These are phyloP conservation scores for Polygonum aviculare DNA, from an alignment of 148 eudicot species.

Conservation along the genomic window DNA sequence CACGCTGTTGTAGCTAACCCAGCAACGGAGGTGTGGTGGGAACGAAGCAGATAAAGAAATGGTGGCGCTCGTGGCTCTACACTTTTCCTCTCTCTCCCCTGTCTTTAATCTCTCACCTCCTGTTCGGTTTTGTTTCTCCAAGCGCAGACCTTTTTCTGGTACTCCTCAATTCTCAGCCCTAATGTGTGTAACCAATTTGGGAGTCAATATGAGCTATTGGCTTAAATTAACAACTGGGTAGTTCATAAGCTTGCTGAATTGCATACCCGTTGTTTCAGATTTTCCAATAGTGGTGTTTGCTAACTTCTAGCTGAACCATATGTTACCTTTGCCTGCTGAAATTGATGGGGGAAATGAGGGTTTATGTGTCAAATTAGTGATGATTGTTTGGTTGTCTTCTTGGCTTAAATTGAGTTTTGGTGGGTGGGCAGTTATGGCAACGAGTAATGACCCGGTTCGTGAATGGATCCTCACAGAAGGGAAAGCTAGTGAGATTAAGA, in stretches of 20 bases:
- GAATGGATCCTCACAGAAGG: slow-evolving; percentile 91
- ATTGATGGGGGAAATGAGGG: neutral
- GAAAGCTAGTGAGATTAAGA: slow-evolving; percentile 63
- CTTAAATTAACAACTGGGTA: neutral
- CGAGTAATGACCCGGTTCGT: slow-evolving; percentile 77
- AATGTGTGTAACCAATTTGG: neutral
- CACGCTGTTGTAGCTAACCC: neutral
- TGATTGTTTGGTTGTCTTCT: neutral
- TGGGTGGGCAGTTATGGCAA: slow-evolving; percentile 45
- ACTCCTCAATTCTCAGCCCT: neutral
- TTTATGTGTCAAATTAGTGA: neutral
- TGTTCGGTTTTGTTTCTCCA: neutral
- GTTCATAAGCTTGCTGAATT: neutral
- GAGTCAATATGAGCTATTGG: neutral
- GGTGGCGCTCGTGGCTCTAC: neutral
- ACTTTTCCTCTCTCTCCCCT: neutral
- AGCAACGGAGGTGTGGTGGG: neutral
- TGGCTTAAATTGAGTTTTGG: neutral
- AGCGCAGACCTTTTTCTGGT: slow-evolving; percentile 4
- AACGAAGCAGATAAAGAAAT: neutral
- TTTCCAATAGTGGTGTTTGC: neutral
- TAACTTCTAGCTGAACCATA: neutral
- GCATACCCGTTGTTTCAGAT: neutral
- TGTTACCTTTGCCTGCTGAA: neutral
- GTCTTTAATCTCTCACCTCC: neutral